Evolutionary conservation across 768 basidiomycete genomes (phyloP).

Genomic region (Tylopilus sp.): DNA sequence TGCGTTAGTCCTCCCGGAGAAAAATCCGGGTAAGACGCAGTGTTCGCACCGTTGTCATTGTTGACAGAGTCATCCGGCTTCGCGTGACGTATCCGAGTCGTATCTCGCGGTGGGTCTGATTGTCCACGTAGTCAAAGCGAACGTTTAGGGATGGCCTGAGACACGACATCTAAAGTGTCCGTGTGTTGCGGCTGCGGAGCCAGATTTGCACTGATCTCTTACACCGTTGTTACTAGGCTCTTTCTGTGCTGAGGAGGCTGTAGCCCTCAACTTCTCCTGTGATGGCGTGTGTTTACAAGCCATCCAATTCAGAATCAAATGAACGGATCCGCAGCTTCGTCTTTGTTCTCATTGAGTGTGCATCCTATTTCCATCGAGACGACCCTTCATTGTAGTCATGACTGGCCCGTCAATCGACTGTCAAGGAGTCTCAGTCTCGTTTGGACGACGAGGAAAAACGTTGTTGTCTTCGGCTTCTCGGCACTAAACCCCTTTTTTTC

Average conservation of each 20-base stretch:
- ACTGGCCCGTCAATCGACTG: neutral
- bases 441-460: no score
- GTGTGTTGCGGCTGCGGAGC: neutral
- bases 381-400: neutral
- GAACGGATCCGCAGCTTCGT: slow-evolving; percentile 8
- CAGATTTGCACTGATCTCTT: neutral
- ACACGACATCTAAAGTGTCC: neutral
- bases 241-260: neutral
- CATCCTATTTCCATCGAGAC: neutral
- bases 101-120: neutral
- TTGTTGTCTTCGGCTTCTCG: no score
- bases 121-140: neutral
- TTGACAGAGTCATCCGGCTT: neutral
- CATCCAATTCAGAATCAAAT: slow-evolving; percentile 7
- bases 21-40: neutral
- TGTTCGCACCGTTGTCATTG: neutral
- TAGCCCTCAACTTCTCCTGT: neutral
- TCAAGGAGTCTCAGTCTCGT: neutral
- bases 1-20: no score
- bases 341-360: neutral
- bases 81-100: neutral
- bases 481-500: no score
- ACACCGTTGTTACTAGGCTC: no score
- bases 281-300: neutral
- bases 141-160: neutral